Base-by-base conservation (phyloP, 352 stramenopile species). In the Phytophthora kernoviae region DNA sequence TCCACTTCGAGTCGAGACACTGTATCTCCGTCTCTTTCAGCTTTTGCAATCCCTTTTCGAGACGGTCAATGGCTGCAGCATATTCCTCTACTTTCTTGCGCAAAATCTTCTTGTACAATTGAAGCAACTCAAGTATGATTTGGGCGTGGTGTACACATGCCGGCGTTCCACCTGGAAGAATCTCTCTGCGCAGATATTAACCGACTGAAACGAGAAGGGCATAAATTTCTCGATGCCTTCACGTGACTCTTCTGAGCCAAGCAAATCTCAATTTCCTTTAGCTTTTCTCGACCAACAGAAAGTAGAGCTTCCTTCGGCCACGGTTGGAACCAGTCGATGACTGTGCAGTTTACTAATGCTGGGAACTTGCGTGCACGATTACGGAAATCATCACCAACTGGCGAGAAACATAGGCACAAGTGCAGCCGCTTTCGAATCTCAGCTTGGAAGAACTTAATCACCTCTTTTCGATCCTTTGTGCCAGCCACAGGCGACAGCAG, bases 371-470 rank as follows among this genome's bases (percentile, higher is more conserved):
- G 75, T 14, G 94, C 92, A 14, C 96, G 92, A 41, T 79, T 98
- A 12, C 94, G 78, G 65, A 99, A 98, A 68, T 97, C 91, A 45
- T 98, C 93, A n/a, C 93, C 96, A 2, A 98, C 93, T 14, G 96
- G 96, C 7, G 86, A 97, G 60, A 99, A 98, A 47, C 90, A 97
- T 12, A 99, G 69, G 27, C 97, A 96, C 34, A 98, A 65, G 59
- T 99, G 96, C 15, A 99, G 72, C 4, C 98, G 93, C 57, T 97
- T 96, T n/a, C 95, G 89, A 41, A 99, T 97, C 62, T 97, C 80
- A 0, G 72, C 78, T 53, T 98, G 94, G 71, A 98, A 99, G 62
- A 96, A 98, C 53, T 98, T 96, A 71, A 98, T 79, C 15, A 98
- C 74, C 72, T 98, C 79, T 60, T 97, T 87, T 0, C 90, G 80